Evolutionary conservation across 2,329 filamentous ascomycete species (phyloP).

Genomic region (Ambrosiella cleistominuta): DNA sequence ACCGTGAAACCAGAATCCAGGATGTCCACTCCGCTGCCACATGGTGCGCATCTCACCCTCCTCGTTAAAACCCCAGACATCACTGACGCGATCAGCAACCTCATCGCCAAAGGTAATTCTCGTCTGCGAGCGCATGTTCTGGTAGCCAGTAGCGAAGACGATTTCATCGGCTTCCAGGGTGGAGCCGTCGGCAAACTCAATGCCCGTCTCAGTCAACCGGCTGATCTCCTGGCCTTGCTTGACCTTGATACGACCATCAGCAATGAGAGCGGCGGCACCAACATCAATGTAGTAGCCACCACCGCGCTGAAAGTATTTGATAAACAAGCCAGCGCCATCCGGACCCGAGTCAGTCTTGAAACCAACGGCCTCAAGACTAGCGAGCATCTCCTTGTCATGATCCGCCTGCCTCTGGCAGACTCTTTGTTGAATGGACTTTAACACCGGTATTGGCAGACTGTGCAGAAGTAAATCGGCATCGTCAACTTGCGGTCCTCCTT

Average conservation of each 20-base stretch:
- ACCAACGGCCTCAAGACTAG: conserved; percentile 34
- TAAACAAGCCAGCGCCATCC: conserved; percentile 36
- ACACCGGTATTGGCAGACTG: conserved; percentile 38
- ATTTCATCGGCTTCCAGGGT: conserved; percentile 44
- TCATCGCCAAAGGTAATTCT: conserved; percentile 43
- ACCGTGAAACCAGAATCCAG: conserved; percentile 48
- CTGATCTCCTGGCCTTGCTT: conserved; percentile 39
- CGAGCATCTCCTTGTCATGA: conserved; percentile 23
- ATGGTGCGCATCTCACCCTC: conserved; percentile 38
- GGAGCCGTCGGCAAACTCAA: conserved; percentile 35
- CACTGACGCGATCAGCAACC: conserved; percentile 37
- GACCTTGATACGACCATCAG: conserved; percentile 45
- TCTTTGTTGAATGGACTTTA: conserved; percentile 39
- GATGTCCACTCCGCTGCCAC: conserved; percentile 43
- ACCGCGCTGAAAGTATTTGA: conserved; percentile 47
- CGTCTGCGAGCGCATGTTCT: conserved; percentile 49
- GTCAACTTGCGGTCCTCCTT: conserved; percentile 40
- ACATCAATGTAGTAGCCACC: conserved; percentile 58
- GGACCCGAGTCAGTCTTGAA: conserved; percentile 44
- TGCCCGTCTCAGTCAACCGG: conserved; percentile 28
- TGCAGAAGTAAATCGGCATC: conserved; percentile 47
- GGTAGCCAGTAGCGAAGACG: conserved; percentile 46
- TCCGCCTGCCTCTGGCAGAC: conserved; percentile 20
- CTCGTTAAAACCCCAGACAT: conserved; percentile 45
- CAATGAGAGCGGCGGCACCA: conserved; percentile 43